Percentiles rank a stretch among this genome's conserved stretches.
Conservation (phyloP, 768 basidiomycete genomes). For the Mycena albidolilacea region DNA sequence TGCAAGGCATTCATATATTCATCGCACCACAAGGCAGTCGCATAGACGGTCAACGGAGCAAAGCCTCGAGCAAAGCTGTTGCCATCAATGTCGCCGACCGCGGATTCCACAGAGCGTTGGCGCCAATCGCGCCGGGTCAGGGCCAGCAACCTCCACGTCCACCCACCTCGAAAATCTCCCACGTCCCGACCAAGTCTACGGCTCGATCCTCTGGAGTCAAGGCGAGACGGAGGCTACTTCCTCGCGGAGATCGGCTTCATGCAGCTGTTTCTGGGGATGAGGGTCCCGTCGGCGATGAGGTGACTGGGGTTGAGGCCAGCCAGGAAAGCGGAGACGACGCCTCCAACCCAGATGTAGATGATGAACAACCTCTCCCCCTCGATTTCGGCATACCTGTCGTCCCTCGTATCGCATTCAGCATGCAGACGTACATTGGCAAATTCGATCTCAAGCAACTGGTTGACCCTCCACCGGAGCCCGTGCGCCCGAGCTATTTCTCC, state of each 20-base stretch:
- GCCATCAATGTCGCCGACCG: conserved; percentile 58
- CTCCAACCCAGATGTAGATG: conserved; percentile 12
- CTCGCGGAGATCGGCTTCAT: conserved; percentile 20
- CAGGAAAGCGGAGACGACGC: conserved; percentile 24
- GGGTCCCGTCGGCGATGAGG: not conserved
- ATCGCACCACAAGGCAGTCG: conserved; percentile 54
- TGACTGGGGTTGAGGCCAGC: not conserved
- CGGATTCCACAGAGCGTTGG: conserved; percentile 57
- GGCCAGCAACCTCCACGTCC: not conserved
- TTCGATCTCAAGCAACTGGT: conserved; percentile 75
- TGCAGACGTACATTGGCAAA: conserved; percentile 69
- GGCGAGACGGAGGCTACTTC: conserved; percentile 9
- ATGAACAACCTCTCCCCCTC: conserved; percentile 46
- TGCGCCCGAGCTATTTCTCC: conserved; percentile 49
- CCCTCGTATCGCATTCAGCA: conserved; percentile 66
- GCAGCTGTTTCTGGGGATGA: not conserved
- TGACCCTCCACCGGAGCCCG: conserved; percentile 50
- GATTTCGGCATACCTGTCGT: conserved; percentile 68
- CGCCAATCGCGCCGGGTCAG: conserved; percentile 45
- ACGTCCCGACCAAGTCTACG: not conserved
- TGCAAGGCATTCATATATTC: conserved; percentile 54
- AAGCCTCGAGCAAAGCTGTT: conserved; percentile 22
- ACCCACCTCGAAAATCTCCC: not conserved
- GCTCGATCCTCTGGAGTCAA: not conserved
- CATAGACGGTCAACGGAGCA: conserved; percentile 43